Evolutionary conservation across 176 grass and related monocot species (phyloP).

Genomic region (Oryza brachyantha): DNA sequence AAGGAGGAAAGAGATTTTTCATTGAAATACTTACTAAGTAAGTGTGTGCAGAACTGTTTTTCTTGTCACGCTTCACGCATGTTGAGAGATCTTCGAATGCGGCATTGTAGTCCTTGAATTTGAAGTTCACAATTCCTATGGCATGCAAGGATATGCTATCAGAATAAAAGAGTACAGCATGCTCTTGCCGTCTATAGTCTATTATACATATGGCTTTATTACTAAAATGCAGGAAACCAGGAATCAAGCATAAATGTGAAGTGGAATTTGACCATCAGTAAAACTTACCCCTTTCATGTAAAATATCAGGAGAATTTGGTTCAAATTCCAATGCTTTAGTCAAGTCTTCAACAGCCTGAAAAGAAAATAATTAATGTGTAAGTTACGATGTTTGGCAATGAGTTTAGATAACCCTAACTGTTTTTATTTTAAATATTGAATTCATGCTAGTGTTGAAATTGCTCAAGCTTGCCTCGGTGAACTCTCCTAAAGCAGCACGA

Average conservation of each 20-base stretch:
- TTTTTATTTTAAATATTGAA: neutral
- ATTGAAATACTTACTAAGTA: slow-evolving; percentile 56
- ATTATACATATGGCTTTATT: slow-evolving; percentile 9
- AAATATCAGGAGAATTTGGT: slow-evolving; percentile 93
- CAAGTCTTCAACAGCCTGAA: slow-evolving; percentile 84
- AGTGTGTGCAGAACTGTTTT: slow-evolving; percentile 96
- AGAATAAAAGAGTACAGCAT: slow-evolving; percentile 33
- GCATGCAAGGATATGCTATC: slow-evolving; percentile 24
- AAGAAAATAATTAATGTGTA: slow-evolving; percentile 34
- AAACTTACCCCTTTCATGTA: slow-evolving; percentile 91
- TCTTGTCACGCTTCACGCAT: slow-evolving; percentile 86
- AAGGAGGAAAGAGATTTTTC: neutral
- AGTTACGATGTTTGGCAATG: neutral
- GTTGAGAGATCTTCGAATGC: slow-evolving; percentile 78
- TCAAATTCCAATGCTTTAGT: slow-evolving; percentile 94
- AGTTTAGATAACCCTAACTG: neutral
- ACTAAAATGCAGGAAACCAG: slow-evolving; percentile 1
- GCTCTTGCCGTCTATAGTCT: neutral
- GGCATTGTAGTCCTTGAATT: slow-evolving; percentile 94
- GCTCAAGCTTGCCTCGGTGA: slow-evolving; percentile 52
- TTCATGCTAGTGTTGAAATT: slow-evolving; percentile 15
- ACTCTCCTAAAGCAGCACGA: slow-evolving; percentile 96
- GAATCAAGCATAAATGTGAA: neutral
- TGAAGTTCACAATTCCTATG: slow-evolving; percentile 98
- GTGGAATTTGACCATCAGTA: slow-evolving; percentile 10